phyloP scores from a whole-genome alignment of 2,329 filamentous ascomycete species.

The Trichoderma brevicompactum region DNA sequence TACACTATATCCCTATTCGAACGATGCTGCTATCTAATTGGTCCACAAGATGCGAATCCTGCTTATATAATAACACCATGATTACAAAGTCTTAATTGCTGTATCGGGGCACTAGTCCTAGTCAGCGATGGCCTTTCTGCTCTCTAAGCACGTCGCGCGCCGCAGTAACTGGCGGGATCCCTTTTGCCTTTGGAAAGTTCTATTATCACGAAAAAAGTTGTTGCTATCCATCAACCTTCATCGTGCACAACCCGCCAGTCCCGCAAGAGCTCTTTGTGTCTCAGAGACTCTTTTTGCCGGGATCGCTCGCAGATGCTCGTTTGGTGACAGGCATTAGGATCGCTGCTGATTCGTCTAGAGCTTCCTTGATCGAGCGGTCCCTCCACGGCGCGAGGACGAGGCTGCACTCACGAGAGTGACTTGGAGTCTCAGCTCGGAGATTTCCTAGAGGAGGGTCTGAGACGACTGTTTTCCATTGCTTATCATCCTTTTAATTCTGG shows the following conservation, averaged over 20 bases:
- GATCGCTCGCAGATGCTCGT: conserved; percentile 40
- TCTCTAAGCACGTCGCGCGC: conserved; percentile 27
- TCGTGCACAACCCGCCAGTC: conserved; percentile 32
- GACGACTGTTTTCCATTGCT: neutral
- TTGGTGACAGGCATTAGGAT: conserved; percentile 41
- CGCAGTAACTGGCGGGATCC: conserved; percentile 22
- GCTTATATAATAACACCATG: neutral
- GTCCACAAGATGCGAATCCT: too few relatives aligned
- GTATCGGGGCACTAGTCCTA: conserved; percentile 27
- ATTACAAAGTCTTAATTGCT: conserved; percentile 9
- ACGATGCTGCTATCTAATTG: neutral
- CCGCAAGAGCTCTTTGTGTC: conserved; percentile 31
- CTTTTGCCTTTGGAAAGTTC: conserved; percentile 23
- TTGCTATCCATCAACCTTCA: conserved; percentile 34
- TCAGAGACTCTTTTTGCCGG: conserved; percentile 33
- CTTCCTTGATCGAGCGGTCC: conserved; percentile 33
- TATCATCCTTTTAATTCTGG: neutral
- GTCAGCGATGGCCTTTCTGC: neutral
- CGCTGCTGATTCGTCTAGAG: conserved; percentile 40
- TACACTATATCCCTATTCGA: neutral
- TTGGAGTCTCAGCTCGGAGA: neutral
- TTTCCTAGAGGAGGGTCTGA: neutral
- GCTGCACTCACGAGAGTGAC: conserved; percentile 14
- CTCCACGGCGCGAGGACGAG: conserved; percentile 22
- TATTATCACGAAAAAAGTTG: conserved; percentile 32